A percentile compares a stretch with the other conserved stretches of the same genome.
phyloP scores from a whole-genome alignment of 202 grass and related monocot genomes.

The Miscanthus sacchariflorus region DNA sequence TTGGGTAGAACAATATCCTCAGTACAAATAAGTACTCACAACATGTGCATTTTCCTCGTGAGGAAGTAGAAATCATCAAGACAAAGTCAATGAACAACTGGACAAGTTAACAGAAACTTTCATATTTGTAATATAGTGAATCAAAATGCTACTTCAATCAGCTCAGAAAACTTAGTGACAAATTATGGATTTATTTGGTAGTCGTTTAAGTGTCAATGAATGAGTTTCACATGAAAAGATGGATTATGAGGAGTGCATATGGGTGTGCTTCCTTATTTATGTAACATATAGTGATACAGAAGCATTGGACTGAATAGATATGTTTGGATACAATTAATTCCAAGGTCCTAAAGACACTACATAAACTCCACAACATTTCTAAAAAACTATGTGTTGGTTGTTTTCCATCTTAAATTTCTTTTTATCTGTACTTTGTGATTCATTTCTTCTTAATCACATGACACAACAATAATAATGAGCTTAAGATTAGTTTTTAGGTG shows the following conservation, averaged over 20 bases:
- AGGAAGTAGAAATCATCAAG: not conserved
- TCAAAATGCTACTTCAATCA: not conserved
- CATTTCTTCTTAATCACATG: not conserved
- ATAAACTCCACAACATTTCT: not conserved
- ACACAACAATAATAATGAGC: not conserved
- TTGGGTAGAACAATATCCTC: not conserved
- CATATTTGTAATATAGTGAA: not conserved
- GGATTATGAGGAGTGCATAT: not conserved
- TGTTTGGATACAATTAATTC: not conserved
- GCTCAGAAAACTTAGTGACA: not conserved
- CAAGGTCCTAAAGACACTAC: not conserved
- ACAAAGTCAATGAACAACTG: not conserved
- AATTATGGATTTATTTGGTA: not conserved
- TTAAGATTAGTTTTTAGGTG: not conserved
- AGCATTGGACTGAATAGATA: not conserved
- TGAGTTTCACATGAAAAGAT: not conserved
- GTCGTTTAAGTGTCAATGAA: not conserved
- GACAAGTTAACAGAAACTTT: not conserved
- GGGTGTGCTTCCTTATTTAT: no score
- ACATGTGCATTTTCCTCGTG: not conserved
- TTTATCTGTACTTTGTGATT: not conserved
- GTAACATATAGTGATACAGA: not conserved
- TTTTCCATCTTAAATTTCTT: not conserved
- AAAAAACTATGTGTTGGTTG: not conserved
- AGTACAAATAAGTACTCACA: not conserved